A percentile compares a stretch with the other conserved stretches of the same genome.
These are phyloP conservation scores for Colletotrichum tropicale DNA, from an alignment of 2,329 filamentous ascomycete species.

Conservation along the genomic window DNA sequence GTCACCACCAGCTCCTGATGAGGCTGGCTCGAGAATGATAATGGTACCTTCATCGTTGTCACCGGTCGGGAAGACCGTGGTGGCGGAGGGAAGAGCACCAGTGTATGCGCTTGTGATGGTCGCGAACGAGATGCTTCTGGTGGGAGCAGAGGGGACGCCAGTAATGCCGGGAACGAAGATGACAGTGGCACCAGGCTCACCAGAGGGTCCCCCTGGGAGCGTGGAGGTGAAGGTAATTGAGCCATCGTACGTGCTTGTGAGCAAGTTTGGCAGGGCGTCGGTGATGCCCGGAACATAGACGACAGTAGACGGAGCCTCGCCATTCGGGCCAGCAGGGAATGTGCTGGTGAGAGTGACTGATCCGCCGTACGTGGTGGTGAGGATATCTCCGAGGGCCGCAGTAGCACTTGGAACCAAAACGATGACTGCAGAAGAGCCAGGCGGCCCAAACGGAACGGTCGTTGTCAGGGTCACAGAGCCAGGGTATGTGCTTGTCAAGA, in stretches of 20 bases:
- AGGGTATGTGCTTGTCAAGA: slow-evolving; percentile 1
- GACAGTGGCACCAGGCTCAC: not conserved
- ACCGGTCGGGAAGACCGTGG: not conserved
- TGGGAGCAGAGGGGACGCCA: not conserved
- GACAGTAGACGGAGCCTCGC: not conserved
- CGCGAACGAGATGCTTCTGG: not conserved
- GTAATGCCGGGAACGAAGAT: not conserved
- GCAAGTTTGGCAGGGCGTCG: not conserved
- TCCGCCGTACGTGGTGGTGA: not conserved
- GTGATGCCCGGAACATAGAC: not conserved
- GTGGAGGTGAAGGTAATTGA: not conserved
- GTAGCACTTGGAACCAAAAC: not conserved
- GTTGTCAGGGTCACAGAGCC: not conserved
- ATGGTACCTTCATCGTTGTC: not conserved
- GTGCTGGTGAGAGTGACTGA: not conserved
- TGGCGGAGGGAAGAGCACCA: not conserved
- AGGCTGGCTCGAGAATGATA: not conserved
- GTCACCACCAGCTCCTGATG: not conserved
- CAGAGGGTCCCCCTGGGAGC: not conserved
- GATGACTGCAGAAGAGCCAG: not conserved
- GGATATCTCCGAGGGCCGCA: not conserved
- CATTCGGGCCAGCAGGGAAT: not conserved
- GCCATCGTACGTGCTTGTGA: slow-evolving; percentile 3
- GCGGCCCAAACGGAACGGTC: not conserved
- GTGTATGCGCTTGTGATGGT: not conserved